These are phyloP conservation scores for Penicillium sp. DNA, from an alignment of 2,329 filamentous ascomycete species.

Conservation along the genomic window DNA sequence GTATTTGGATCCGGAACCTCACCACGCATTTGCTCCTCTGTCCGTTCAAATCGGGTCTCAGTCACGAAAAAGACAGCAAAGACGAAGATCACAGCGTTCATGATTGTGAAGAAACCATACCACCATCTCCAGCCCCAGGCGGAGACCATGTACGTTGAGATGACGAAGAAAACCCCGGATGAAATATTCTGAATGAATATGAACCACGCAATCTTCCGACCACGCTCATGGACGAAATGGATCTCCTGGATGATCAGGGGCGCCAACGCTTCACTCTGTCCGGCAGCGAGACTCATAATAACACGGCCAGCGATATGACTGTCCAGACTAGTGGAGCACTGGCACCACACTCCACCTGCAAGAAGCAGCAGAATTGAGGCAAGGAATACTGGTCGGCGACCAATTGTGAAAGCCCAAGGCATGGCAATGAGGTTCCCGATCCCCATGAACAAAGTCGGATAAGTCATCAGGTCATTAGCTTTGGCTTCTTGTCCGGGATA, in stretches of 20 bases:
- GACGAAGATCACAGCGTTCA: slow-evolving; percentile 10
- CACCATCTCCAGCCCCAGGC: slow-evolving; percentile 16
- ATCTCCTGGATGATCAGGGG: slow-evolving; percentile 15
- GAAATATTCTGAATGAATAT: slow-evolving; percentile 12
- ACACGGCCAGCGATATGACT: slow-evolving; percentile 18
- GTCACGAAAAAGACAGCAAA: slow-evolving; percentile 6
- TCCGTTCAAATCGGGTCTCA: slow-evolving; percentile 7
- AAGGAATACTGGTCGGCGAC: slow-evolving; percentile 16
- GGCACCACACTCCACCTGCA: slow-evolving; percentile 12
- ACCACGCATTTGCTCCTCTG: slow-evolving; percentile 6
- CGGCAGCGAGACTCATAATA: slow-evolving; percentile 13
- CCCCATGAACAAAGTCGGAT: slow-evolving; percentile 27
- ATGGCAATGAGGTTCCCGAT: slow-evolving; percentile 20
- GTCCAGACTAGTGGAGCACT: slow-evolving; percentile 8
- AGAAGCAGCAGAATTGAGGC: slow-evolving; percentile 10
- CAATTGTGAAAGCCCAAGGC: slow-evolving; percentile 12
- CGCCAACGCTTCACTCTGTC: slow-evolving; percentile 11
- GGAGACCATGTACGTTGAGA: slow-evolving; percentile 13
- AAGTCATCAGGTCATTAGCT: slow-evolving; percentile 38
- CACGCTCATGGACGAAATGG: slow-evolving; percentile 14
- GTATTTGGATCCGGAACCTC: background rate
- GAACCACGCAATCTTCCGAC: slow-evolving; percentile 14
- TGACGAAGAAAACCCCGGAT: slow-evolving; percentile 7
- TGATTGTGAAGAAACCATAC: slow-evolving; percentile 13
- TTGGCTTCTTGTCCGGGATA: slow-evolving; percentile 12